Percentiles rank a stretch among this genome's conserved stretches.
These are phyloP conservation scores for Sugiyamaella smithiae DNA, from an alignment of 805 yeast genomes.

Conservation along the genomic window DNA sequence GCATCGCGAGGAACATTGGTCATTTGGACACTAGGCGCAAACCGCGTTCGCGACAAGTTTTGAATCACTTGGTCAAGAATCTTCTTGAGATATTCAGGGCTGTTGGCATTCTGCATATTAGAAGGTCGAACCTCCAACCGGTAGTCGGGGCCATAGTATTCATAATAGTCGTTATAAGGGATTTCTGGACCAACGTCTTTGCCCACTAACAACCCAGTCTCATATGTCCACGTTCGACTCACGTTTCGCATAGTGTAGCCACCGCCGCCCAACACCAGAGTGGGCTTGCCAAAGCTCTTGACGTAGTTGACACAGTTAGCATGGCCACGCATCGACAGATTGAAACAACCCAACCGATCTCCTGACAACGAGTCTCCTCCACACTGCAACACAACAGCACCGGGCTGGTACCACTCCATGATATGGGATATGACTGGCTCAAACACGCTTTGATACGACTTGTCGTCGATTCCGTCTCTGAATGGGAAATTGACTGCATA, in stretches of 20 bases:
- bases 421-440: conserved; percentile 71
- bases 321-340: conserved; percentile 86
- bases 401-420: conserved; percentile 87
- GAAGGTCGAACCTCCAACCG: conserved; percentile 91
- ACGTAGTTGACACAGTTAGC: conserved; percentile 92
- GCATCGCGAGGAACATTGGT: conserved; percentile 82
- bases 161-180: conserved; percentile 95
- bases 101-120: conserved; percentile 94
- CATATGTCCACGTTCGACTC: conserved; percentile 92
- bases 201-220: conserved; percentile 76
- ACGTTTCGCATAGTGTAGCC: conserved; percentile 97
- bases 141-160: conserved; percentile 96
- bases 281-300: conserved; percentile 84
- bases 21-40: conserved; percentile 96
- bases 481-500: conserved; percentile 89
- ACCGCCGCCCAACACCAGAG: conserved; percentile 94
- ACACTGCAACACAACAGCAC: conserved; percentile 92
- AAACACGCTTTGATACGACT: conserved; percentile 76
- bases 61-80: conserved; percentile 71
- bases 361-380: conserved; percentile 96
- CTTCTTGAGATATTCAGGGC: conserved; percentile 86
- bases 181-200: conserved; percentile 50
- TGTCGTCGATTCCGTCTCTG: conserved; percentile 94
- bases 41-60: conserved; percentile 84
- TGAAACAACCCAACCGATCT: conserved; percentile 92